These are phyloP conservation scores for Coriolopsis trogii DNA, from an alignment of 1,284 basidiomycete species.

Conservation along the genomic window DNA sequence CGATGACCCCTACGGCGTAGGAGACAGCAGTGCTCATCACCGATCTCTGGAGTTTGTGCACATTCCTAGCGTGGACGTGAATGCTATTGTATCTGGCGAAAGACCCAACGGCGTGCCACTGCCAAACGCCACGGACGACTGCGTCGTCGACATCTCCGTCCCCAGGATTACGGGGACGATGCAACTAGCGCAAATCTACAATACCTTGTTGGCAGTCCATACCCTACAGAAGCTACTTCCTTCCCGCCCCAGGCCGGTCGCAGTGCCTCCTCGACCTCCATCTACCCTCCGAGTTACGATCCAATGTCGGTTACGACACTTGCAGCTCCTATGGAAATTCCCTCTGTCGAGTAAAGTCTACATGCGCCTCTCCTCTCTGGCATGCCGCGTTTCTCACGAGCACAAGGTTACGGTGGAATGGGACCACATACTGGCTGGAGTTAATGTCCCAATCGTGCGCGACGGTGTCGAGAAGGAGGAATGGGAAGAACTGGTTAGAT, in stretches of 20 bases:
- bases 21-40: constrained; percentile 47
- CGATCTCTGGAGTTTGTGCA: constrained; percentile 51
- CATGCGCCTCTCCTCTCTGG: constrained; percentile 49
- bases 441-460: constrained; percentile 42
- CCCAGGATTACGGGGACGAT: constrained; percentile 25
- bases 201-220: constrained; percentile 65
- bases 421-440: constrained; percentile 46
- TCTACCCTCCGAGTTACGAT: constrained; percentile 28
- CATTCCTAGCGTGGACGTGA: constrained; percentile 42
- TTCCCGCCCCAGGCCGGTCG: constrained; percentile 16
- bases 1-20: constrained; percentile 59
- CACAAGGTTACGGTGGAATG: constrained; percentile 30
- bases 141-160: constrained; percentile 24
- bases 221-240: constrained; percentile 52
- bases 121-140: constrained; percentile 27
- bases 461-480: constrained; percentile 38
- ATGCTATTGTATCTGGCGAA: constrained; percentile 41
- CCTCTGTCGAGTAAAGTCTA: constrained; percentile 49
- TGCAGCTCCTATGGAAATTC: constrained; percentile 52
- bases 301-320: constrained; percentile 33
- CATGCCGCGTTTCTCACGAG: constrained; percentile 23
- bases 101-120: constrained; percentile 21
- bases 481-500: constrained; percentile 82
- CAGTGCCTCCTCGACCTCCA: constrained; percentile 13
- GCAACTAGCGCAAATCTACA: constrained; percentile 73